A percentile compares a stretch with the other conserved stretches of the same genome.
Conservation (phyloP, 2,329 filamentous ascomycete species). For the Xylariaceae sp. region DNA sequence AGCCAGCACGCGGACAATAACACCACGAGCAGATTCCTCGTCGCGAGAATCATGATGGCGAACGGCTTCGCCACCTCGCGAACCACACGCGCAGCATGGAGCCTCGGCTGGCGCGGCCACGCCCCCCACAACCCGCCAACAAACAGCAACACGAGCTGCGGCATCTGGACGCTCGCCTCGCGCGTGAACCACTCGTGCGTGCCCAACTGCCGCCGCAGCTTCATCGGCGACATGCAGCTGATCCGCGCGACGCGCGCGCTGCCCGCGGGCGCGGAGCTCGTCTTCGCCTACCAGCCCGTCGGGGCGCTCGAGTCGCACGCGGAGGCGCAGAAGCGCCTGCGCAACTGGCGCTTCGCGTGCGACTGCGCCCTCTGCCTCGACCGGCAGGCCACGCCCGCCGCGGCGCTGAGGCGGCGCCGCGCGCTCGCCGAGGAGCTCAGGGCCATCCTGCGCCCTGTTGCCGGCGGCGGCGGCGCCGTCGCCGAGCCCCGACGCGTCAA, state of each 20-base stretch:
- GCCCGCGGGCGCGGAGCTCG: conserved; percentile 35
- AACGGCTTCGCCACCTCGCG: conserved; percentile 35
- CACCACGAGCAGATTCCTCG: conserved; percentile 32
- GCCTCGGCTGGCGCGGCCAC: too few species aligned
- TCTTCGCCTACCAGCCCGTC: conserved; percentile 29
- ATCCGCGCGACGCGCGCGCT: conserved; percentile 39
- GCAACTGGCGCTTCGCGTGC: conserved; percentile 35
- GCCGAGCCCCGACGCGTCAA: too few species aligned
- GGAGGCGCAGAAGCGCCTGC: conserved; percentile 23
- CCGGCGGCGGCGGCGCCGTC: too few species aligned
- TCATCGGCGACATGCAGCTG: conserved; percentile 48
- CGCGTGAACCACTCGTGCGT: conserved; percentile 47
- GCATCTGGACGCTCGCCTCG: conserved; percentile 41
- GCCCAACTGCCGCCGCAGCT: conserved; percentile 36
- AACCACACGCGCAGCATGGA: conserved; percentile 9
- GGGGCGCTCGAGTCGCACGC: conserved; percentile 16
- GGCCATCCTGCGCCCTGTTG: neutral
- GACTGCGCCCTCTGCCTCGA: conserved; percentile 30
- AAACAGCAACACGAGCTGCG: conserved; percentile 21
- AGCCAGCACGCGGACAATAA: too few species aligned
- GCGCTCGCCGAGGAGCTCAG: conserved; percentile 3
- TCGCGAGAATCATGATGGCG: conserved; percentile 31
- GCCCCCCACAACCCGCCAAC: too few species aligned
- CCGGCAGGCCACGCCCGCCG: conserved; percentile 13
- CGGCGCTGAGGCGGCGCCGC: conserved; percentile 10